Conservation (phyloP, 1,284 basidiomycete genomes). For the Nidula niveotomentosa region DNA sequence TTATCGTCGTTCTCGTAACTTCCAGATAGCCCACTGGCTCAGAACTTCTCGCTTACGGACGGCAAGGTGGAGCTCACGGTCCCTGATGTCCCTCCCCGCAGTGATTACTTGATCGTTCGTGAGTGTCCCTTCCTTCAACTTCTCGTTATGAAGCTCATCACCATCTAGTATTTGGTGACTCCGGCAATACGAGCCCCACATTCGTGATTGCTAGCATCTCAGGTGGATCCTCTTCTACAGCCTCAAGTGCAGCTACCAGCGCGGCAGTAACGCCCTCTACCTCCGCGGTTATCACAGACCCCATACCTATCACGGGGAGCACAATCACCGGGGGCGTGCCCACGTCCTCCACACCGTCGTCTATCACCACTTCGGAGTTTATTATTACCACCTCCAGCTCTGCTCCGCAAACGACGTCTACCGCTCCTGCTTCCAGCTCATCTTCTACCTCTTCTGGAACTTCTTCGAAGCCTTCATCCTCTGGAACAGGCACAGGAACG, state of each 20-base stretch:
- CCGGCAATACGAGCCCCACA: conserved; percentile 35
- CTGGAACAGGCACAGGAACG: neutral
- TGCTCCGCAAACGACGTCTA: neutral
- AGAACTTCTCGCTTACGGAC: conserved; percentile 49
- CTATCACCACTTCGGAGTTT: neutral
- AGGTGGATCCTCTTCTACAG: conserved; percentile 26
- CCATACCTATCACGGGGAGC: conserved; percentile 28
- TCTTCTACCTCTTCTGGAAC: neutral
- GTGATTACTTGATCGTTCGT: conserved; percentile 39
- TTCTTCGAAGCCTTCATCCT: neutral
- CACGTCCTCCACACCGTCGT: neutral
- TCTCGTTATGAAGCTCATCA: neutral
- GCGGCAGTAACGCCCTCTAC: conserved; percentile 8
- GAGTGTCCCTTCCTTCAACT: conserved; percentile 16
- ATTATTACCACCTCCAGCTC: neutral
- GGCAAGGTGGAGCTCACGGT: conserved; percentile 55
- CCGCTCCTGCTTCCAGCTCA: neutral
- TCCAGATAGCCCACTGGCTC: conserved; percentile 53
- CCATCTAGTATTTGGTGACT: conserved; percentile 35
- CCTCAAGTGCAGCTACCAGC: conserved; percentile 8
- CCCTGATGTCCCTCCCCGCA: conserved; percentile 44
- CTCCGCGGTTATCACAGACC: conserved; percentile 16
- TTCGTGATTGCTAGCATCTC: conserved; percentile 41
- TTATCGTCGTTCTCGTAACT: neutral
- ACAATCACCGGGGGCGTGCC: conserved; percentile 16